Percentiles rank a stretch among this genome's conserved stretches.
Conservation (phyloP, 768 basidiomycete species). For the Collybiopsis luxurians region DNA sequence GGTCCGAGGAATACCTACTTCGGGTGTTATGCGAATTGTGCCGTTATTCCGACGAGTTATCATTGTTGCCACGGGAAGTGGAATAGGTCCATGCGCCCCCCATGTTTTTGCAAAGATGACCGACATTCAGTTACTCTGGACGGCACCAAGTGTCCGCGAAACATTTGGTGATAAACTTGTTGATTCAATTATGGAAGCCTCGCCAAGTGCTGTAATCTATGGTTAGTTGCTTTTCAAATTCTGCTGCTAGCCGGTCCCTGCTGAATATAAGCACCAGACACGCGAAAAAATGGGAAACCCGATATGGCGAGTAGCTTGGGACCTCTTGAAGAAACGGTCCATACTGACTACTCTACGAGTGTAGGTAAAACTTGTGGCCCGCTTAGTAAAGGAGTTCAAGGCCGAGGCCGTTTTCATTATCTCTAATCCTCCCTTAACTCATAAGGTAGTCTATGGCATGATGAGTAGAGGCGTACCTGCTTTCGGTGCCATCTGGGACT, state of each 20-base stretch:
- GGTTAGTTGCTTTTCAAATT: constrained; percentile 22
- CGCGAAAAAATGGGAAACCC: constrained; percentile 31
- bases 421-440: constrained; percentile 37
- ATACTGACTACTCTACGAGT: constrained; percentile 17
- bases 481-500: constrained; percentile 41
- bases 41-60: constrained; percentile 34
- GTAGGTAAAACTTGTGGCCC: constrained; percentile 24
- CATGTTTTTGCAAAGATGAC: constrained; percentile 30
- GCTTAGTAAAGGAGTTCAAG: constrained; percentile 33
- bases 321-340: background rate
- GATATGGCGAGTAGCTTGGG: constrained; percentile 24
- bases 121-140: constrained; percentile 36
- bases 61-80: constrained; percentile 35
- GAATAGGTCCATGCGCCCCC: constrained; percentile 39
- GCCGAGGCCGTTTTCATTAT: constrained; percentile 42
- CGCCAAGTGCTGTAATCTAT: constrained; percentile 34
- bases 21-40: constrained; percentile 32
- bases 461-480: constrained; percentile 37
- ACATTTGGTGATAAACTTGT: constrained; percentile 43
- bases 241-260: background rate
- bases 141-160: constrained; percentile 36
- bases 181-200: constrained; percentile 30
- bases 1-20: constrained; percentile 36
- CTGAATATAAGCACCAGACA: constrained; percentile 21
- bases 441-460: constrained; percentile 38